Evolutionary conservation across 805 yeast species (phyloP).

Genomic region (Lachancea waltii): DNA sequence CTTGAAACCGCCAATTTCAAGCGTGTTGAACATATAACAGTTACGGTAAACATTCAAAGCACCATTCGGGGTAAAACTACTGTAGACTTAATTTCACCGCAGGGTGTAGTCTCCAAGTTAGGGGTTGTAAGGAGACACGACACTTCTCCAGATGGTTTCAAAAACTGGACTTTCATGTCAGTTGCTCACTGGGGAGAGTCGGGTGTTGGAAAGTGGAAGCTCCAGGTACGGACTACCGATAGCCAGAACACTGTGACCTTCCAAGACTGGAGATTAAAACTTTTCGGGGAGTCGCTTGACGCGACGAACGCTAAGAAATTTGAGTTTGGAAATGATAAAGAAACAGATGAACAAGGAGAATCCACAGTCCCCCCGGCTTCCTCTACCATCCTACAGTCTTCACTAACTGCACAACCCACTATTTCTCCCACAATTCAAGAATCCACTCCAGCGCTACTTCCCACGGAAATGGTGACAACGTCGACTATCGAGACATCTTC

Average conservation of each 20-base stretch:
- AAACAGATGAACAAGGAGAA: slow-evolving; percentile 28
- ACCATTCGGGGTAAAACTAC: slow-evolving; percentile 62
- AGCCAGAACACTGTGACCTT: slow-evolving; percentile 39
- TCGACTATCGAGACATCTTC: slow-evolving; percentile 1
- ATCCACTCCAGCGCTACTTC: too few relatives aligned
- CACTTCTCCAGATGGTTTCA: slow-evolving; percentile 49
- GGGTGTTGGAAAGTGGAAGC: slow-evolving; percentile 77
- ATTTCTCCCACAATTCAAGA: too few relatives aligned
- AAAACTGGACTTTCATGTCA: slow-evolving; percentile 86
- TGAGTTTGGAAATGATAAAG: slow-evolving; percentile 37
- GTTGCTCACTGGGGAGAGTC: slow-evolving; percentile 99
- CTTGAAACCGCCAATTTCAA: slow-evolving; percentile 55
- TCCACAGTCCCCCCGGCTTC: too few relatives aligned
- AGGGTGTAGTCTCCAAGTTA: slow-evolving; percentile 63
- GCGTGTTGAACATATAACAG: slow-evolving; percentile 78
- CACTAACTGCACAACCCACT: slow-evolving; percentile 3
- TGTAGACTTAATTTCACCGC: slow-evolving; percentile 65
- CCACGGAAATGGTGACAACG: too few relatives aligned
- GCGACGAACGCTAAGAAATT: slow-evolving; percentile 52
- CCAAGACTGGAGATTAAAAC: slow-evolving; percentile 64
- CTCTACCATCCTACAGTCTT: not conserved
- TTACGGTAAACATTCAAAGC: slow-evolving; percentile 65
- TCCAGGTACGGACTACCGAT: slow-evolving; percentile 50
- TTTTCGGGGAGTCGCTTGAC: slow-evolving; percentile 78
- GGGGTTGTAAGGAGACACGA: slow-evolving; percentile 66